Base-by-base conservation (phyloP, 2,329 filamentous ascomycete genomes). In the Proliferodiscus dingleyae region DNA sequence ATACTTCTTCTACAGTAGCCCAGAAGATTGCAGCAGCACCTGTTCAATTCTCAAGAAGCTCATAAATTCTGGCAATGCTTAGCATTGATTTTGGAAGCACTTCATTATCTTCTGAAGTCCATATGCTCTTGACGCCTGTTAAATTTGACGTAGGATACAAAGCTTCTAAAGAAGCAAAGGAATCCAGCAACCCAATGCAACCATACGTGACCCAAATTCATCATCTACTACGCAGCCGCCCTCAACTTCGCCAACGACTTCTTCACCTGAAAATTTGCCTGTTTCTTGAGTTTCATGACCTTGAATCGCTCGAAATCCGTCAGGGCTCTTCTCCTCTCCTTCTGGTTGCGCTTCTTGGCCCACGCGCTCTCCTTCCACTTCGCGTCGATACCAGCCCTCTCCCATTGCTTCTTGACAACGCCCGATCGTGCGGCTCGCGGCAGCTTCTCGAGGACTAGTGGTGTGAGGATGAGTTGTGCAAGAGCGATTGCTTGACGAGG, bases 221-320 rank as follows among this genome's bases (percentile, higher is more conserved):
- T 47, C 45, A 50, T 57, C 53, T 66, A 69, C 74, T 86, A 88
- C 71, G 86, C 84, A 64, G 84, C 75, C 65, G 86, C 84, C 78
- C 86, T 87, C 75, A 95, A 77, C 83, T 95, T 95, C 70, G 89
- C 88, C 69, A 94, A 80, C 66, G 88, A 85, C 86, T 96, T 97
- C 77, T 86, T 86, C 75, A 95, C 85, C 81, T 96, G 90, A 77
- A 94, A 97, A 71, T 90, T 87, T 72, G 90, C 88, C 85, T 96
- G 90, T 85, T 98, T 98, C 86, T 91, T 94, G 76, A 97, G 80
- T 74, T 91, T 85, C 83, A 97, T 80, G 66, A 97, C 93, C 87
- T 98, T 96, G 89, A 97, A 98, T 73, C 93, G 86, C 80, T 98
- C 93, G 70, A 98, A 98, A 81, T 98, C 93, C 74, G 85, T 94